phyloP scores from a whole-genome alignment of 805 yeast genomes.

The Suhomyces sp. region DNA sequence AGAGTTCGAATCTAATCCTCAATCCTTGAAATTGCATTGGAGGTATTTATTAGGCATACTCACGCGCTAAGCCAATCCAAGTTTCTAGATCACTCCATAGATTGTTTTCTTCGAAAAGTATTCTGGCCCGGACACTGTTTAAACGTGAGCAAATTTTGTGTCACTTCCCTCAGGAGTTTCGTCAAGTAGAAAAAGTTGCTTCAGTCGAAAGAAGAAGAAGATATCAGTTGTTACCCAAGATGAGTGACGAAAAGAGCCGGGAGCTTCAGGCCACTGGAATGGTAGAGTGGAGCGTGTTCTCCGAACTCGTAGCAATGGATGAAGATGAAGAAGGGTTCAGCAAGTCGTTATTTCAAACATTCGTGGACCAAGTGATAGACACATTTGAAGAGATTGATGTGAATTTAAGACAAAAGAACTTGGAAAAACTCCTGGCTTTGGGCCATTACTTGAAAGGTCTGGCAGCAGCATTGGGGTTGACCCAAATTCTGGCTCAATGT shows the following conservation, averaged over 20 bases:
- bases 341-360: slow-evolving; percentile 71
- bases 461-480: slow-evolving; percentile 89
- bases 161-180: slow-evolving; percentile 7
- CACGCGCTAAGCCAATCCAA: too few species aligned
- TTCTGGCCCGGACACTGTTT: too few species aligned
- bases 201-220: slow-evolving; percentile 6
- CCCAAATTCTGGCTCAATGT: slow-evolving; percentile 79
- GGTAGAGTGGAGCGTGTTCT: slow-evolving; percentile 85
- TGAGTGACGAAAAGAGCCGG: slow-evolving; percentile 16
- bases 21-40: too few species aligned
- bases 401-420: slow-evolving; percentile 46
- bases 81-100: too few species aligned
- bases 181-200: slow-evolving; percentile 8
- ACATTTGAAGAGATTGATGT: slow-evolving; percentile 73
- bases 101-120: too few species aligned
- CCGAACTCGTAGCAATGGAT: slow-evolving; percentile 90
- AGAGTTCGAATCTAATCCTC: too few species aligned
- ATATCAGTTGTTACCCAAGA: neutral
- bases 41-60: too few species aligned
- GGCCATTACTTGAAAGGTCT: slow-evolving; percentile 96
- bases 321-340: slow-evolving; percentile 95
- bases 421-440: slow-evolving; percentile 62
- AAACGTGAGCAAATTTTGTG: slow-evolving; percentile 4
- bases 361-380: slow-evolving; percentile 83
- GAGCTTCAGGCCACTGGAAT: slow-evolving; percentile 54